Conservation (phyloP, 768 basidiomycete species). For the Suillus luteus region DNA sequence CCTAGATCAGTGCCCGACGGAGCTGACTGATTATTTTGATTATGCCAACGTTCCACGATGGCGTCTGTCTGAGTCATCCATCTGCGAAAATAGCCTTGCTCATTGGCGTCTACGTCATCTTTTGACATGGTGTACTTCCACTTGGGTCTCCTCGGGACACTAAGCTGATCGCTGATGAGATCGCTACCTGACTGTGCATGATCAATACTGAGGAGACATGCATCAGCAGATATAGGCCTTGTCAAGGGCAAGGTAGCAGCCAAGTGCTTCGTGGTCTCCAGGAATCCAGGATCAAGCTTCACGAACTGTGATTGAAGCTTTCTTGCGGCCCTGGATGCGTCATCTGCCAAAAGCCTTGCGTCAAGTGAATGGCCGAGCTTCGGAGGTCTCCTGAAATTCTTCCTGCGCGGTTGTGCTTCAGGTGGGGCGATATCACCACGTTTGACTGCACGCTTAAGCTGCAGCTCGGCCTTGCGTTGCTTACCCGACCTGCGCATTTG, state of each 20-base stretch:
- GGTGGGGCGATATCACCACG: conserved; percentile 62
- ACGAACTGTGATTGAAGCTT: conserved; percentile 73
- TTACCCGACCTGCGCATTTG: conserved; percentile 52
- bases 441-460: conserved; percentile 82
- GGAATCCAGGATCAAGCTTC: conserved; percentile 56
- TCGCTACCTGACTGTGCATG: not conserved
- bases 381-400: conserved; percentile 7
- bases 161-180: conserved; percentile 11
- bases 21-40: conserved; percentile 16
- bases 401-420: conserved; percentile 35
- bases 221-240: conserved; percentile 54
- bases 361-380: conserved; percentile 16
- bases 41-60: conserved; percentile 54
- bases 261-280: conserved; percentile 58
- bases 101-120: conserved; percentile 86
- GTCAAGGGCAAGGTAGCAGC: conserved; percentile 53
- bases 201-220: conserved; percentile 39
- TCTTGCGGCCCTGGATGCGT: conserved; percentile 44
- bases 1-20: conserved; percentile 13
- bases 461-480: conserved; percentile 69
- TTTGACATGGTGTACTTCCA: conserved; percentile 89
- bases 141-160: conserved; percentile 70
- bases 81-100: conserved; percentile 78
- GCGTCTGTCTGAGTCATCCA: conserved; percentile 74
- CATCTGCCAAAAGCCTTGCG: conserved; percentile 23